A percentile compares a stretch with the other conserved stretches of the same genome.
Evolutionary conservation across 1,139 yeast species (phyloP).

Genomic region (Scheffersomyces insectosa): DNA sequence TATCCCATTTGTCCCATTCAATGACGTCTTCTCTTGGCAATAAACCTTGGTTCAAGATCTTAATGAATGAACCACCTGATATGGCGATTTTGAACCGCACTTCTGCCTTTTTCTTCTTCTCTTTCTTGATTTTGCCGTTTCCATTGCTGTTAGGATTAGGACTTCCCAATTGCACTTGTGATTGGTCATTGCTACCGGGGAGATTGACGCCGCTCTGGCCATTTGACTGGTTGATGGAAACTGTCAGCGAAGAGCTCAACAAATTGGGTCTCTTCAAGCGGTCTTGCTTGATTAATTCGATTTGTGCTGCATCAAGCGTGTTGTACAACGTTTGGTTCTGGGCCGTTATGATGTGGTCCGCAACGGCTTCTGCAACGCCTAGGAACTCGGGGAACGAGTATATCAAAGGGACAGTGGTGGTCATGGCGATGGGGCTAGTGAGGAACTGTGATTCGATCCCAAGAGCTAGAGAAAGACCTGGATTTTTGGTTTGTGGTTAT

Average conservation of each 20-base stretch:
- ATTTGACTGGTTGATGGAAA: slow-evolving; percentile 5
- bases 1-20: slow-evolving; percentile 83
- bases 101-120: slow-evolving; percentile 50
- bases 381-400: slow-evolving; percentile 87
- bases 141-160: slow-evolving; percentile 3
- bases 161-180: slow-evolving; percentile 2
- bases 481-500: background rate
- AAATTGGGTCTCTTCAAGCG: slow-evolving; percentile 20
- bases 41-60: slow-evolving; percentile 83
- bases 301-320: slow-evolving; percentile 41
- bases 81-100: slow-evolving; percentile 85
- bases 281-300: slow-evolving; percentile 27
- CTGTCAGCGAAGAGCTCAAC: slow-evolving; percentile 11
- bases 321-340: slow-evolving; percentile 70
- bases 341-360: slow-evolving; percentile 79
- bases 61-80: slow-evolving; percentile 88
- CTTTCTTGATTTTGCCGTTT: slow-evolving; percentile 30
- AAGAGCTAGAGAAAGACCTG: background rate
- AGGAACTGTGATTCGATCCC: background rate
- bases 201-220: slow-evolving; percentile 2
- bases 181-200: slow-evolving; percentile 2
- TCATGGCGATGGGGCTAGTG: slow-evolving; percentile 48
- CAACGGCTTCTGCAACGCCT: slow-evolving; percentile 94
- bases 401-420: slow-evolving; percentile 88
- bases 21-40: slow-evolving; percentile 67